Conservation (phyloP, 2,329 filamentous ascomycete species). For the Emmonsia crescens region DNA sequence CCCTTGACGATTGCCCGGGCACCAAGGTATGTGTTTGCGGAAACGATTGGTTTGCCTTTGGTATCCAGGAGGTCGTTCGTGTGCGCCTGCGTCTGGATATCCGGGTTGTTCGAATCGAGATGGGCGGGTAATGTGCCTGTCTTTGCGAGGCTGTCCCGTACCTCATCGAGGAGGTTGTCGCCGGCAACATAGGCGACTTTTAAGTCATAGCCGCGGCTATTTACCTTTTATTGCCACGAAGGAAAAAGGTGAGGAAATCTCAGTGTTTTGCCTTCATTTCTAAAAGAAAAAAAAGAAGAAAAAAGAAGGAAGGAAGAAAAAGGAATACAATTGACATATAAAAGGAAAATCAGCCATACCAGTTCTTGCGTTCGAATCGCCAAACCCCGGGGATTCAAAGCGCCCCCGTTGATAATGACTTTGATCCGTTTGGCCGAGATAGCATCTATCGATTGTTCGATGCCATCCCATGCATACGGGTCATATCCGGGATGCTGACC, state of each 20-base stretch:
- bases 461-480: slow-evolving; percentile 33
- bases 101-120: slow-evolving; percentile 31
- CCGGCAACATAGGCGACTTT: slow-evolving; percentile 38
- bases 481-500: slow-evolving; percentile 37
- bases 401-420: slow-evolving; percentile 47
- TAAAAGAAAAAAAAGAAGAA: no score
- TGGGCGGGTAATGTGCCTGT: slow-evolving; percentile 27
- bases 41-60: slow-evolving; percentile 28
- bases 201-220: slow-evolving; percentile 25
- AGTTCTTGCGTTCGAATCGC: slow-evolving; percentile 36
- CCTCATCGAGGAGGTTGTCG: slow-evolving; percentile 32
- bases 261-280: background rate
- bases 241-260: background rate
- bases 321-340: no score
- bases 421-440: slow-evolving; percentile 42
- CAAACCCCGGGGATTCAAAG: slow-evolving; percentile 43
- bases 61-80: slow-evolving; percentile 30
- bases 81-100: slow-evolving; percentile 26
- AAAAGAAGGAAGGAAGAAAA: no score
- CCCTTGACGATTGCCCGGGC: slow-evolving; percentile 39
- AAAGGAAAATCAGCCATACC: no score
- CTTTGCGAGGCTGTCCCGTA: slow-evolving; percentile 25
- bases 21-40: slow-evolving; percentile 45
- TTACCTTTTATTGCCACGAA: slow-evolving; percentile 17
- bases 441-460: slow-evolving; percentile 36